Conservation (phyloP, 2,329 filamentous ascomycete genomes). For the Anthostomella pinea region DNA sequence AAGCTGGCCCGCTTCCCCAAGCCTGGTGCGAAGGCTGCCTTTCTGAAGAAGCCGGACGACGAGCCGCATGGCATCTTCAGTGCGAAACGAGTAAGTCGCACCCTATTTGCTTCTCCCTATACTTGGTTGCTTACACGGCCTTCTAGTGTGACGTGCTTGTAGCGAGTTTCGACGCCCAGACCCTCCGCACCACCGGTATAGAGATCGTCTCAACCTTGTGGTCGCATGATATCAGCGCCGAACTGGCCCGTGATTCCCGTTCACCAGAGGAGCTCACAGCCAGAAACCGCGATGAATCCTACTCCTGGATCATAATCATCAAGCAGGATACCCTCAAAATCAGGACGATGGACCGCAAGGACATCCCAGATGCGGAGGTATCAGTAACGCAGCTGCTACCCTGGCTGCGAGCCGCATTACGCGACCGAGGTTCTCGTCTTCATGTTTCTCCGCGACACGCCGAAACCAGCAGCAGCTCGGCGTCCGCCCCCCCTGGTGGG, state of each 20-base stretch:
- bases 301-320: slow-evolving; percentile 86
- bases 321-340: slow-evolving; percentile 80
- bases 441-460: slow-evolving; percentile 22
- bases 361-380: slow-evolving; percentile 73
- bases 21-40: slow-evolving; percentile 50
- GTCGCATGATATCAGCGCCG: slow-evolving; percentile 80
- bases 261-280: slow-evolving; percentile 77
- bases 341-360: slow-evolving; percentile 72
- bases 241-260: slow-evolving; percentile 76
- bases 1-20: slow-evolving; percentile 67
- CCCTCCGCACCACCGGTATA: slow-evolving; percentile 73
- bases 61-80: slow-evolving; percentile 60
- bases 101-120: background rate
- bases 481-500: slow-evolving; percentile 14
- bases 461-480: slow-evolving; percentile 8
- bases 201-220: slow-evolving; percentile 78
- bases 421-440: slow-evolving; percentile 65
- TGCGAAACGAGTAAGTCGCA: slow-evolving; percentile 56
- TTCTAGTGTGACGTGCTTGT: slow-evolving; percentile 81
- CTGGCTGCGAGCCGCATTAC: slow-evolving; percentile 79
- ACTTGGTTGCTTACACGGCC: slow-evolving; percentile 11
- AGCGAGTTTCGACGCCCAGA: slow-evolving; percentile 76
- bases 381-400: slow-evolving; percentile 68
- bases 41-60: slow-evolving; percentile 68
- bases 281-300: slow-evolving; percentile 71